Conservation (phyloP, 768 basidiomycete species). For the Fistulinella prunicolor region DNA sequence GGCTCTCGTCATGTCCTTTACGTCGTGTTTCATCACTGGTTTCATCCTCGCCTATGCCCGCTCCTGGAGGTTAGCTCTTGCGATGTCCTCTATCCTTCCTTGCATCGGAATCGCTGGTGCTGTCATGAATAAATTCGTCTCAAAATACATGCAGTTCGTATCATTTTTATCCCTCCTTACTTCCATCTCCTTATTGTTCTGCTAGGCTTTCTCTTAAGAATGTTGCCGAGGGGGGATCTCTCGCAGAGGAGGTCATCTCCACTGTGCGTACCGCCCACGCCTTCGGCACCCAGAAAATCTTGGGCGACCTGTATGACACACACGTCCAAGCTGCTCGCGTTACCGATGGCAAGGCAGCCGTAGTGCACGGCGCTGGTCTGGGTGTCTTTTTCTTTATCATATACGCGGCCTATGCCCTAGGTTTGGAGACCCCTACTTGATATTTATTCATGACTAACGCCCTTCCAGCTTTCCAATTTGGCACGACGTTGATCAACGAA, state of each 20-base stretch:
- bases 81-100: conserved; percentile 76
- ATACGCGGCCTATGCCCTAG: conserved; percentile 68
- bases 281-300: conserved; percentile 73
- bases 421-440: conserved; percentile 32
- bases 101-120: conserved; percentile 75
- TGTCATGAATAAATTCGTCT: conserved; percentile 67
- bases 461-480: conserved; percentile 75
- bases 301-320: conserved; percentile 64
- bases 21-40: conserved; percentile 73
- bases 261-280: conserved; percentile 88
- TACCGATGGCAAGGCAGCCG: conserved; percentile 56
- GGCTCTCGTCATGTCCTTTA: conserved; percentile 60
- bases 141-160: conserved; percentile 63
- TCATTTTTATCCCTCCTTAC: background rate
- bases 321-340: conserved; percentile 52
- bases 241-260: conserved; percentile 93
- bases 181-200: conserved; percentile 2
- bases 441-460: background rate
- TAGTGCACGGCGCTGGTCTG: conserved; percentile 60
- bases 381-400: conserved; percentile 83
- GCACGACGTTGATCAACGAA: conserved; percentile 76
- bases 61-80: conserved; percentile 81
- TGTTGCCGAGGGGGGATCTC: conserved; percentile 72
- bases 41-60: conserved; percentile 70
- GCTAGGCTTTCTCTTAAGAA: conserved; percentile 63